Evolutionary conservation across 139 green algal genomes (phyloP).

Genomic region (Auxenochlorella pyrenoidosa): DNA sequence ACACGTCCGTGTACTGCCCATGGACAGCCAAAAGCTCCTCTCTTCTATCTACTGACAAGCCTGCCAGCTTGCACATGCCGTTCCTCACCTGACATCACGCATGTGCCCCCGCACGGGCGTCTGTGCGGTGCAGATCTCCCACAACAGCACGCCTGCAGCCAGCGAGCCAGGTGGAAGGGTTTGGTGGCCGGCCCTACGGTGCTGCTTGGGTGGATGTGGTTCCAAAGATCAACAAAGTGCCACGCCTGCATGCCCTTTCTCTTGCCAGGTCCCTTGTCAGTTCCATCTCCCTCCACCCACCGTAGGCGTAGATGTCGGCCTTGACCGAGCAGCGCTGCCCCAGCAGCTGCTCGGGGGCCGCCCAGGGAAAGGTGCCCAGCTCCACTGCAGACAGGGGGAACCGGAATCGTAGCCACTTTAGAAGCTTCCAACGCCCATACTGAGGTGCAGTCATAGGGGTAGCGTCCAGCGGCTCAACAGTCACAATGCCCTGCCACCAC

Average conservation of each 20-base stretch:
- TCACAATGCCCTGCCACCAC: no score
- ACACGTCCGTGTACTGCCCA: no score
- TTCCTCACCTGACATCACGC: not conserved
- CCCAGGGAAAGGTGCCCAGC: not conserved
- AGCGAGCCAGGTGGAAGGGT: not conserved
- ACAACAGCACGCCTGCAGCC: conserved; percentile 6
- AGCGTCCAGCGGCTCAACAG: no score
- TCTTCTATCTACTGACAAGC: no score
- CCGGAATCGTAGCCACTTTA: not conserved
- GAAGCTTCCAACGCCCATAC: not conserved
- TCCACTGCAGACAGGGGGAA: not conserved
- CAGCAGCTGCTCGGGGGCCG: conserved; percentile 10
- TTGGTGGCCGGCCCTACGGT: not conserved
- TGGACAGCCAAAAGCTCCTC: no score
- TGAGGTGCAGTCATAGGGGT: no score
- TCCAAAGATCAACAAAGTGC: no score
- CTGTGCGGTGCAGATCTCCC: conserved; percentile 1
- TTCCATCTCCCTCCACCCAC: not conserved
- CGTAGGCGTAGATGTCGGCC: conserved; percentile 13
- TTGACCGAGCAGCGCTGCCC: conserved; percentile 5
- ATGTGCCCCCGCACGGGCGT: conserved; percentile 4
- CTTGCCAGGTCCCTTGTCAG: not conserved
- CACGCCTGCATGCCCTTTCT: not conserved
- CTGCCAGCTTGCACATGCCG: no score
- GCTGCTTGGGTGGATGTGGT: no score